Percentiles rank a stretch among this genome's conserved stretches.
Conservation (phyloP, 306 rosid genomes). For the Myrica gale region DNA sequence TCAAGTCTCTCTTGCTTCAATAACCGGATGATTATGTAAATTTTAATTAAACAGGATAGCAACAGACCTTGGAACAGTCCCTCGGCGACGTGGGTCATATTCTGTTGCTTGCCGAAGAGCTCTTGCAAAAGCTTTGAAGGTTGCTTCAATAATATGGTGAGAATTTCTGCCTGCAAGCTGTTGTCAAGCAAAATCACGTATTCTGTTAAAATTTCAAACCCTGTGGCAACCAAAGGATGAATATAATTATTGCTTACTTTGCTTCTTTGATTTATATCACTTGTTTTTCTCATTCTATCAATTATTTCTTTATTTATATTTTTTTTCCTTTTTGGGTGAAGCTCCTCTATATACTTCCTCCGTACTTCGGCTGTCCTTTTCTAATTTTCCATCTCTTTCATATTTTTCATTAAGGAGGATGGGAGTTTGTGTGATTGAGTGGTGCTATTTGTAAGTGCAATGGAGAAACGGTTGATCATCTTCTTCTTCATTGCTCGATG, state of each 20-base stretch:
- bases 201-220: constrained; percentile 14
- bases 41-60: constrained; percentile 17
- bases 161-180: constrained; percentile 90
- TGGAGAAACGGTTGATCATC: too few relatives aligned
- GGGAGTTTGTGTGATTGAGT: too few relatives aligned
- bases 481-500: too few relatives aligned
- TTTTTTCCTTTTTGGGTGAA: not conserved
- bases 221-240: constrained; percentile 11
- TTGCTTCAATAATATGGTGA: constrained; percentile 95
- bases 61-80: constrained; percentile 78
- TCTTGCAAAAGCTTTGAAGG: constrained; percentile 96
- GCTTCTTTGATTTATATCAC: not conserved
- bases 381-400: too few relatives aligned
- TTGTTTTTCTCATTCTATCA: not conserved
- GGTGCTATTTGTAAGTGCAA: too few relatives aligned
- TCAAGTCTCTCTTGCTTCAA: not conserved
- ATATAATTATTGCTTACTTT: not conserved
- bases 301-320: not conserved
- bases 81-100: constrained; percentile 74
- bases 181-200: constrained; percentile 28
- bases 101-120: constrained; percentile 93
- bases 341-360: not conserved
- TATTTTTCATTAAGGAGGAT: too few relatives aligned
- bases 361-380: not conserved
- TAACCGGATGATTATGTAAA: not conserved